phyloP scores from a whole-genome alignment of 345 rosid species.

The Mercurialis annua region DNA sequence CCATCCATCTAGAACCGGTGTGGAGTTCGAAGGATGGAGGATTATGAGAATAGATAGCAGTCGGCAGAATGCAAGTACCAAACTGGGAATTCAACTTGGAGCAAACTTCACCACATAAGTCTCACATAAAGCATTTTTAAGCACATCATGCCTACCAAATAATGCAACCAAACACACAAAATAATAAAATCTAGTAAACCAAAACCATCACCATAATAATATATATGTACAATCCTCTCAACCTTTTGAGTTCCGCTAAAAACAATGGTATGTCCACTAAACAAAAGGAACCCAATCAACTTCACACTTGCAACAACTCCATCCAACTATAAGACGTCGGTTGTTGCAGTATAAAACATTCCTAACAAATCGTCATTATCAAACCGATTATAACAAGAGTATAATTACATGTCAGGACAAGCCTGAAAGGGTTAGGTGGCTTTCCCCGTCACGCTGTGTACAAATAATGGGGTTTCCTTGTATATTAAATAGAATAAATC shows the following conservation, averaged over 20 bases:
- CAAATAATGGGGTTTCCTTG: constrained; percentile 14
- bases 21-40: too few species aligned
- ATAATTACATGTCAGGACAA: constrained; percentile 50
- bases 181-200: background rate
- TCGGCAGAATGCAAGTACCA: too few species aligned
- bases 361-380: constrained; percentile 4
- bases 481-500: constrained; percentile 1
- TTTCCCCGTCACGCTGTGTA: constrained; percentile 30
- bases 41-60: too few species aligned
- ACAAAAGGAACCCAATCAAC: background rate
- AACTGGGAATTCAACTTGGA: too few species aligned
- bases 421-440: constrained; percentile 42
- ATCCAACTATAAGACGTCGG: background rate
- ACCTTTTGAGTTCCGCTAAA: constrained; percentile 8
- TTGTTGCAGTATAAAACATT: background rate
- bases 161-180: too few species aligned
- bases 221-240: constrained; percentile 4
- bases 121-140: background rate
- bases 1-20: background rate
- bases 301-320: constrained; percentile 7
- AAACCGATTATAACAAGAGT: constrained; percentile 22
- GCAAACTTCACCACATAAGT: too few species aligned
- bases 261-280: background rate
- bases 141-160: background rate
- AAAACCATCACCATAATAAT: background rate